phyloP scores from a whole-genome alignment of 371 early-diverging fungal genomes.

The Mucor sp. region DNA sequence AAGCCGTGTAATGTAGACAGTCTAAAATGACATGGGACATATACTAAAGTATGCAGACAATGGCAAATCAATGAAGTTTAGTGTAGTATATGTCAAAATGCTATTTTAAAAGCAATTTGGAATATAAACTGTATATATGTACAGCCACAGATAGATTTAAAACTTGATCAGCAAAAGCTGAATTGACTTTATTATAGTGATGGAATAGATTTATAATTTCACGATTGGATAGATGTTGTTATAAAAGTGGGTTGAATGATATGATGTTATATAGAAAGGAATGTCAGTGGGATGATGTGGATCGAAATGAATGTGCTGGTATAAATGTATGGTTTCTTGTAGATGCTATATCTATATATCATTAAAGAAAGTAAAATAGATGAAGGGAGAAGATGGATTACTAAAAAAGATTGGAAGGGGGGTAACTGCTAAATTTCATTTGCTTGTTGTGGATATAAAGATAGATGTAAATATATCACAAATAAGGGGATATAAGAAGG shows the following conservation, averaged over 20 bases:
- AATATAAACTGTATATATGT: too few relatives aligned
- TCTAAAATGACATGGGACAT: too few relatives aligned
- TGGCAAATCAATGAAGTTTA: too few relatives aligned
- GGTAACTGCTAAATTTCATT: neutral
- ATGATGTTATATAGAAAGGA: neutral
- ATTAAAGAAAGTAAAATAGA: neutral
- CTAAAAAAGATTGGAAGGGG: neutral
- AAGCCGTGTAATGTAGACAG: too few relatives aligned
- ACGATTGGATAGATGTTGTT: neutral
- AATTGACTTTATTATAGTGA: neutral
- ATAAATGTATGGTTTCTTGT: neutral
- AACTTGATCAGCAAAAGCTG: neutral
- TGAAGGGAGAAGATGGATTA: neutral
- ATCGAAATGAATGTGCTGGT: neutral
- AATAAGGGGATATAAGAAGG: neutral
- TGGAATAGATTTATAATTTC: neutral
- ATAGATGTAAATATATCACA: neutral
- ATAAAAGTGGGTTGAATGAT: neutral
- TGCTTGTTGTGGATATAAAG: neutral
- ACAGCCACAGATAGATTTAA: neutral
- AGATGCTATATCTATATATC: neutral
- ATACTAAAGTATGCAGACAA: too few relatives aligned
- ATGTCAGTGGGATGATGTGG: neutral
- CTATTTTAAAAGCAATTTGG: neutral
- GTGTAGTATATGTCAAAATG: neutral